Percentiles rank a stretch among this genome's conserved stretches.
Evolutionary conservation across 2,329 filamentous ascomycete species (phyloP).

Genomic region (Tolypocladium ovalisporum): DNA sequence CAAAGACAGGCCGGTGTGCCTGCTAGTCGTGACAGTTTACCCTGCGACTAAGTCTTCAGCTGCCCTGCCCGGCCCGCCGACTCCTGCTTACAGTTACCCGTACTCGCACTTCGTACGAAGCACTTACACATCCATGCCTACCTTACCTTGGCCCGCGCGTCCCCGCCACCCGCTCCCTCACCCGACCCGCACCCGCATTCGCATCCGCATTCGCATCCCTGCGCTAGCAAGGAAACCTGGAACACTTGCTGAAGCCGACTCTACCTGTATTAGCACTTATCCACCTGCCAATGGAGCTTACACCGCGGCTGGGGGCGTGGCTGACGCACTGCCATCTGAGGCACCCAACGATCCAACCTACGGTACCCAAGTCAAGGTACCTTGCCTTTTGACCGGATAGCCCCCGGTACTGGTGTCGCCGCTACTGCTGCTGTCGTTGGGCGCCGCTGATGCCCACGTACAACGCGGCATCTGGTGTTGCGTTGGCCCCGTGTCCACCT

Average conservation of each 20-base stretch:
- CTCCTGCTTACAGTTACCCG: background rate
- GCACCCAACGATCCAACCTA: no score
- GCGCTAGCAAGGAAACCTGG: background rate
- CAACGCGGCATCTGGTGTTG: background rate
- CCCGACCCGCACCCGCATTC: background rate
- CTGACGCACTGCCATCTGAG: no score
- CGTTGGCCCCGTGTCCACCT: background rate
- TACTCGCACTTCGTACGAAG: no score
- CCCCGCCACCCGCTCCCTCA: background rate
- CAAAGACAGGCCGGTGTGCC: no score
- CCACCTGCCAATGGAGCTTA: background rate
- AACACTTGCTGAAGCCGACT: no score
- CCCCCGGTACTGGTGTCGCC: background rate
- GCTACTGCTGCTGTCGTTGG: background rate
- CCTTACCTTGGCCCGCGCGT: no score
- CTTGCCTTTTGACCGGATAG: background rate
- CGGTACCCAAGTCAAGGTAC: no score
- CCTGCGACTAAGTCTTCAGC: no score
- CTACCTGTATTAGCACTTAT: no score
- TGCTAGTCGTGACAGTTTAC: no score
- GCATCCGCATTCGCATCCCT: background rate
- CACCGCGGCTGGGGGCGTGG: background rate
- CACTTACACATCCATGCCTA: no score
- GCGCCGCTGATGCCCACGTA: background rate
- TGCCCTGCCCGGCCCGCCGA: background rate